These are phyloP conservation scores for Parietaria judaica DNA, from an alignment of 306 rosid species.

Conservation along the genomic window DNA sequence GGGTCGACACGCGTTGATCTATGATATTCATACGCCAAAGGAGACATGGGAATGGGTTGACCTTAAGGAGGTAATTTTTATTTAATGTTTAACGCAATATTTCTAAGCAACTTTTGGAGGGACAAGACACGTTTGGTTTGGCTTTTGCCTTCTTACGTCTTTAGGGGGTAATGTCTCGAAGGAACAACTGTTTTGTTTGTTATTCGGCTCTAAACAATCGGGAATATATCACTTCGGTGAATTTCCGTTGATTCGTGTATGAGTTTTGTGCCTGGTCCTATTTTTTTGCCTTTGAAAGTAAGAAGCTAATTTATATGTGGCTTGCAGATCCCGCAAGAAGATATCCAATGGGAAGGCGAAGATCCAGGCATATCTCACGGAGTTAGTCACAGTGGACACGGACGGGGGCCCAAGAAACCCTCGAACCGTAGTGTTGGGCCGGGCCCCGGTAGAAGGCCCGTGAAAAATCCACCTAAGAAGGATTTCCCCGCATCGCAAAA, in stretches of 20 bases:
- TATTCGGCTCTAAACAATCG: too few relatives aligned
- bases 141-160: too few relatives aligned
- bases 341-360: conserved; percentile 78
- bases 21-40: conserved; percentile 58
- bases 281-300: neutral
- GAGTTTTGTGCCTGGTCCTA: too few relatives aligned
- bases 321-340: conserved; percentile 68
- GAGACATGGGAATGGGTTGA: conserved; percentile 99
- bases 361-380: conserved; percentile 38
- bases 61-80: conserved; percentile 74
- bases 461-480: conserved; percentile 45
- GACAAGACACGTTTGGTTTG: too few relatives aligned
- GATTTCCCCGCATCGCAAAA: conserved; percentile 54
- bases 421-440: conserved; percentile 28
- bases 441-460: conserved; percentile 50
- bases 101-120: too few relatives aligned
- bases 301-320: conserved; percentile 6
- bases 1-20: conserved; percentile 89
- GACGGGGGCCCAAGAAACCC: conserved; percentile 51
- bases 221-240: too few relatives aligned
- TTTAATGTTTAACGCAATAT: neutral
- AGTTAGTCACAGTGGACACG: conserved; percentile 43
- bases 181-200: too few relatives aligned
- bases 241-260: too few relatives aligned
- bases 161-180: too few relatives aligned